Evolutionary conservation across 2,329 filamentous ascomycete genomes (phyloP).

Genomic region (Camillea tinctor): DNA sequence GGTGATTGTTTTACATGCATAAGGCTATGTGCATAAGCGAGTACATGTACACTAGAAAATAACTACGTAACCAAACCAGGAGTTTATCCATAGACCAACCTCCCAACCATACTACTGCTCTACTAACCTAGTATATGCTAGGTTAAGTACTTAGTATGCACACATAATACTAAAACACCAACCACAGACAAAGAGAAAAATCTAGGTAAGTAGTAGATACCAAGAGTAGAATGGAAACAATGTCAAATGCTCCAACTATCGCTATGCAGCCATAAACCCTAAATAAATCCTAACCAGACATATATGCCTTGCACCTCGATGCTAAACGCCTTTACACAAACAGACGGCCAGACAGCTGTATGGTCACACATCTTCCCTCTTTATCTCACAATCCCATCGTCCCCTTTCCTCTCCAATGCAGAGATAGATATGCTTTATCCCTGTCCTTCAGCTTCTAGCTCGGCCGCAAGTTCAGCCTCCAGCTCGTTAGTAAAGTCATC

Average conservation of each 20-base stretch:
- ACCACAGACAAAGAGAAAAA: neutral
- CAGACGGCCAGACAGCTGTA: neutral
- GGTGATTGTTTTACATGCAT: neutral
- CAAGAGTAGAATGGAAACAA: neutral
- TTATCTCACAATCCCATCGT: neutral
- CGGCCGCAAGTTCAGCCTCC: neutral
- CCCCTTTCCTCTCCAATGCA: neutral
- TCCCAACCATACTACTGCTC: too few relatives aligned
- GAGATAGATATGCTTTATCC: constrained; percentile 6
- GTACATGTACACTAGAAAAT: too few relatives aligned
- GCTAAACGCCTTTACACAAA: neutral
- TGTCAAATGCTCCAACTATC: constrained; percentile 8
- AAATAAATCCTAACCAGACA: constrained; percentile 2
- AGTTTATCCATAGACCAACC: too few relatives aligned
- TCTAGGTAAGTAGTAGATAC: neutral
- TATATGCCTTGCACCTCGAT: neutral
- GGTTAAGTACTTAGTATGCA: too few relatives aligned
- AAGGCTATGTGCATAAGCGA: neutral
- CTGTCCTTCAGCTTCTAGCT: constrained; percentile 22
- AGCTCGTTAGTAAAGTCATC: constrained; percentile 1
- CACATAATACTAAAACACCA: too few relatives aligned
- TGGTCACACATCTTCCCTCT: neutral
- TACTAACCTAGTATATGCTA: too few relatives aligned
- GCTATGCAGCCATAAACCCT: constrained; percentile 18
- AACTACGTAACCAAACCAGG: too few relatives aligned